A percentile compares a stretch with the other conserved stretches of the same genome.
Conservation (phyloP, 331 rosid genomes). For the Stylosanthes scabra region DNA sequence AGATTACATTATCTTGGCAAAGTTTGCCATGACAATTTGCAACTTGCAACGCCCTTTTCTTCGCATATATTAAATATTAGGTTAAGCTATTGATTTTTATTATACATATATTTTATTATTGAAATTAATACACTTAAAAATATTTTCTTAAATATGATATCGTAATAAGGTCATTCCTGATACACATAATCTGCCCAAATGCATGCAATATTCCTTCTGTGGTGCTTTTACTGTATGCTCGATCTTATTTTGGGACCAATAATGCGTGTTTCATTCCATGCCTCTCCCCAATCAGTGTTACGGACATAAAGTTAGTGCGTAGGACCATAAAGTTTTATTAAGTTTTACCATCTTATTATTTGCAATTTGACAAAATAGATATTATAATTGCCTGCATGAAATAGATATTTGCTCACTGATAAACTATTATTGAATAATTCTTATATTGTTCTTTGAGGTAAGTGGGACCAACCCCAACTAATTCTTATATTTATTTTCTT, state of each 20-base stretch:
- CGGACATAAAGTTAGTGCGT: neutral
- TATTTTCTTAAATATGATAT: slow-evolving; percentile 14
- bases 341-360: slow-evolving; percentile 20
- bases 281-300: slow-evolving; percentile 11
- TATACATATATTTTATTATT: too few relatives aligned
- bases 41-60: too few relatives aligned
- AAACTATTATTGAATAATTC: too few relatives aligned
- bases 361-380: slow-evolving; percentile 15
- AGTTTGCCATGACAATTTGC: too few relatives aligned
- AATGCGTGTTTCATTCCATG: slow-evolving; percentile 19
- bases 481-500: neutral
- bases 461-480: slow-evolving; percentile 15
- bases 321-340: neutral
- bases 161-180: neutral
- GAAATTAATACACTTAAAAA: too few relatives aligned
- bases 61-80: too few relatives aligned
- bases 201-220: slow-evolving; percentile 26
- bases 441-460: slow-evolving; percentile 1
- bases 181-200: slow-evolving; percentile 6
- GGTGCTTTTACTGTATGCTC: slow-evolving; percentile 33
- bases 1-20: too few relatives aligned
- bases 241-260: slow-evolving; percentile 48
- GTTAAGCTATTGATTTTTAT: too few relatives aligned
- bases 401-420: neutral
- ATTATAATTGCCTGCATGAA: neutral